Evolutionary conservation across 2,329 filamentous ascomycete species (phyloP).

Genomic region (Hyphodiscus sp.): DNA sequence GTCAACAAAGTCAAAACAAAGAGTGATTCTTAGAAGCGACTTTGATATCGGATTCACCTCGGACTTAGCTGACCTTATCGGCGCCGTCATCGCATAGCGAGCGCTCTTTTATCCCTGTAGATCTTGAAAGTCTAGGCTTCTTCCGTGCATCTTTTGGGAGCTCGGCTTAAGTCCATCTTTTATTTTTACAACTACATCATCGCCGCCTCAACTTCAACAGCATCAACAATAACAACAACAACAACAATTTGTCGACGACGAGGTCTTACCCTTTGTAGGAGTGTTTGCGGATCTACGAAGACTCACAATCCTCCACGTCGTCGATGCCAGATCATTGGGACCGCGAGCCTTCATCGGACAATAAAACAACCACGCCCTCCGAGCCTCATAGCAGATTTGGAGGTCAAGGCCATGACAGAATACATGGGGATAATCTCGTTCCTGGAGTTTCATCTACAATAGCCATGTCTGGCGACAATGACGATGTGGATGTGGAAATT

Average conservation of each 20-base stretch:
- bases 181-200: conserved; percentile 12
- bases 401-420: conserved; percentile 24
- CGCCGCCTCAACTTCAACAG: no score
- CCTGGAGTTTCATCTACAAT: conserved; percentile 22
- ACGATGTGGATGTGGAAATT: conserved; percentile 52
- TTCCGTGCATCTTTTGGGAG: not conserved
- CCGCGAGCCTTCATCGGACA: conserved; percentile 11
- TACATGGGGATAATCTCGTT: conserved; percentile 25
- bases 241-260: not conserved
- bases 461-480: conserved; percentile 27
- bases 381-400: conserved; percentile 7
- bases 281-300: not conserved
- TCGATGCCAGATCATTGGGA: conserved; percentile 24
- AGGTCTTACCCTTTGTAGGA: not conserved
- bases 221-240: no score
- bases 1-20: not conserved
- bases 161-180: not conserved
- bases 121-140: not conserved
- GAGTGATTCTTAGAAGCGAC: not conserved
- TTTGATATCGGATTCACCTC: not conserved
- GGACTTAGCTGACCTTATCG: conserved; percentile 7
- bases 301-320: not conserved
- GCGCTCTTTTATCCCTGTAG: conserved; percentile 1
- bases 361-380: conserved; percentile 19
- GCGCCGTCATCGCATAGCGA: conserved; percentile 6